Conservation (phyloP, 441 rosid species). For the Corymbia citriodora region DNA sequence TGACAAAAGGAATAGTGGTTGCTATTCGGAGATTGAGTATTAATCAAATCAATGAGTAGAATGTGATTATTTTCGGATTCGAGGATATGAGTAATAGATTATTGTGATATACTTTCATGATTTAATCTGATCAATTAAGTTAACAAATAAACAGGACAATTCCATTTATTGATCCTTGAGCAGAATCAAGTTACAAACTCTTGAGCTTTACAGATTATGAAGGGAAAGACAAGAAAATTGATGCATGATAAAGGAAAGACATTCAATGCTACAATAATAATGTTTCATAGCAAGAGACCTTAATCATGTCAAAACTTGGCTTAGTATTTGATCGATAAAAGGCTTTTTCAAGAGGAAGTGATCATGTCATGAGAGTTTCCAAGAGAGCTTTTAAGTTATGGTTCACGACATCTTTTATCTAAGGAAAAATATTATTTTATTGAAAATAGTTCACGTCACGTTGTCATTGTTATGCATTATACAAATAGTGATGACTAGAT, state of each 20-base stretch:
- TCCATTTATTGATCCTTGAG: background rate
- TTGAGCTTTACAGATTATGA: background rate
- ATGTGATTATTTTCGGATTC: background rate
- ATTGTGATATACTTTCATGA: background rate
- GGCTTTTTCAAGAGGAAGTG: background rate
- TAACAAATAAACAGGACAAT: background rate
- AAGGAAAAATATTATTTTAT: background rate
- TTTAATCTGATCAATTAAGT: too few species aligned
- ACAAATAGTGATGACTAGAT: background rate
- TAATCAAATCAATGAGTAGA: background rate
- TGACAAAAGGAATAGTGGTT: background rate
- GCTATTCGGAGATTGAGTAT: background rate
- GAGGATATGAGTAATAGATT: background rate
- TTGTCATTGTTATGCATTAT: rapidly evolving
- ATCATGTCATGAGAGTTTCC: background rate
- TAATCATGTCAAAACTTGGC: background rate
- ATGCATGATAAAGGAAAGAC: background rate
- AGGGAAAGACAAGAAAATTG: background rate
- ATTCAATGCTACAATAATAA: background rate
- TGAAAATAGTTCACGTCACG: background rate
- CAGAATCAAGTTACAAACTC: background rate
- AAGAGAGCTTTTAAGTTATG: background rate
- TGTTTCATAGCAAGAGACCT: background rate
- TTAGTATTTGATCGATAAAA: too few species aligned
- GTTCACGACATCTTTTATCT: background rate